Conservation (phyloP, 192 early-diverging fungal species). For the Coemansia sp. region DNA sequence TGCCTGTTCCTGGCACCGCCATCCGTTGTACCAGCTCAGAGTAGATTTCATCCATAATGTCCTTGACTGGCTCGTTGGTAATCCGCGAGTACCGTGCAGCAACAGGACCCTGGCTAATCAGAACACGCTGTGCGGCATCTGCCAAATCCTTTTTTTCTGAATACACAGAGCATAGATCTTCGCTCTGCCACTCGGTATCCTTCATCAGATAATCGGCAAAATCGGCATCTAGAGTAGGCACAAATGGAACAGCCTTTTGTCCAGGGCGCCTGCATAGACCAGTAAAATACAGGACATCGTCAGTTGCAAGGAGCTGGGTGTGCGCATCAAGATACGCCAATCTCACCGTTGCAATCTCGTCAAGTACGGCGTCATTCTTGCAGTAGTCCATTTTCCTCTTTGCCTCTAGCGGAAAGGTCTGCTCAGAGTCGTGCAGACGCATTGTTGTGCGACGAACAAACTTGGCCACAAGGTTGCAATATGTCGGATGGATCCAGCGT, state of each 20-base stretch:
- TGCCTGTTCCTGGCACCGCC: neutral
- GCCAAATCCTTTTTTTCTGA: slow-evolving; percentile 30
- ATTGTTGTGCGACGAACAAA: slow-evolving; percentile 73
- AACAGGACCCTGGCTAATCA: slow-evolving; percentile 87
- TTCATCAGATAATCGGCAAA: slow-evolving; percentile 94
- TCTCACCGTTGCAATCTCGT: slow-evolving; percentile 72
- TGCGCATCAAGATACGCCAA: slow-evolving; percentile 26
- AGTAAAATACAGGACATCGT: slow-evolving; percentile 34
- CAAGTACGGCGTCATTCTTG: slow-evolving; percentile 35
- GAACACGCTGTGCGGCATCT: slow-evolving; percentile 81
- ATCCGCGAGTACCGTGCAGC: slow-evolving; percentile 69
- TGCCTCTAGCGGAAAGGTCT: slow-evolving; percentile 8
- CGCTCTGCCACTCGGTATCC: slow-evolving; percentile 86
- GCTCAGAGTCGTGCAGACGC: slow-evolving; percentile 77
- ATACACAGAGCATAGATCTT: slow-evolving; percentile 80
- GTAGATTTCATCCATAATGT: slow-evolving; percentile 83
- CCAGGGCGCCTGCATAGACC: slow-evolving; percentile 53
- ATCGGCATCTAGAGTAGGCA: slow-evolving; percentile 84
- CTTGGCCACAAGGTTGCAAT: slow-evolving; percentile 72
- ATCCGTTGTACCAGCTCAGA: slow-evolving; percentile 68
- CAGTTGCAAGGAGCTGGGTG: slow-evolving; percentile 26
- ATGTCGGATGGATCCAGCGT: slow-evolving; percentile 82
- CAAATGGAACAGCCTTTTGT: slow-evolving; percentile 88
- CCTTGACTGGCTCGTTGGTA: slow-evolving; percentile 81
- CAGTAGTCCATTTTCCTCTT: neutral